These are phyloP conservation scores for Erythrobasidium yunnanense DNA, from an alignment of 768 basidiomycete species.

Conservation along the genomic window DNA sequence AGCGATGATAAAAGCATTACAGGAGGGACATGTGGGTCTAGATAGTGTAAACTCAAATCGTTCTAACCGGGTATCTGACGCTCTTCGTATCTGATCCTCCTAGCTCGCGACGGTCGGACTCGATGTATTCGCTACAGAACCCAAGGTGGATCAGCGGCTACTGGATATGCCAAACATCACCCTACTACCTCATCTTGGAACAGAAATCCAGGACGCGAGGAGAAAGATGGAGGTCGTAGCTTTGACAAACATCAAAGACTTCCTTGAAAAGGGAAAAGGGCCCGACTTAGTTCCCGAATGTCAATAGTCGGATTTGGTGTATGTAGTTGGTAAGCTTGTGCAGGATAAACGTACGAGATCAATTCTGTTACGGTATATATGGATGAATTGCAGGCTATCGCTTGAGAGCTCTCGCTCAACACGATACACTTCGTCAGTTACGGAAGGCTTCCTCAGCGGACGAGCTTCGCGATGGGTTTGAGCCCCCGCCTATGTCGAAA, in stretches of 20 bases:
- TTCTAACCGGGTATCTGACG: too few species aligned
- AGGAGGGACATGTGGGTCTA: slow-evolving; percentile 67
- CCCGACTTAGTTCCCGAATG: slow-evolving; percentile 13
- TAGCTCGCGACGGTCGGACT: slow-evolving; percentile 34
- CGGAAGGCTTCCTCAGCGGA: too few species aligned
- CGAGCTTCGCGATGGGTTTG: too few species aligned
- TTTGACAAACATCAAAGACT: slow-evolving; percentile 54
- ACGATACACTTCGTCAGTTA: too few species aligned
- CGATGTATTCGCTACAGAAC: slow-evolving; percentile 58
- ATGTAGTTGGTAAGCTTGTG: too few species aligned
- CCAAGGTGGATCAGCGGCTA: slow-evolving; percentile 63
- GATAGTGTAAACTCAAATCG: not conserved
- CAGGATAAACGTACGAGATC: too few species aligned
- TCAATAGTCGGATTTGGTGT: too few species aligned
- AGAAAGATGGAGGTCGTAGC: slow-evolving; percentile 76
- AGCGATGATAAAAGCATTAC: slow-evolving; percentile 71
- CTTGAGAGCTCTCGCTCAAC: too few species aligned
- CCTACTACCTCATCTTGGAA: slow-evolving; percentile 85
- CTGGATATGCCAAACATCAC: slow-evolving; percentile 72
- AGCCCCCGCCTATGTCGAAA: too few species aligned
- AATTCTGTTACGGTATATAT: too few species aligned
- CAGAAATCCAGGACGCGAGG: slow-evolving; percentile 69
- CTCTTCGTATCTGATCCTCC: too few species aligned
- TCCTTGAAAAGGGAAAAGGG: slow-evolving; percentile 18
- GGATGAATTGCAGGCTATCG: too few species aligned